phyloP scores from a whole-genome alignment of 1,139 yeast genomes.

The Chernovozyma aurita region DNA sequence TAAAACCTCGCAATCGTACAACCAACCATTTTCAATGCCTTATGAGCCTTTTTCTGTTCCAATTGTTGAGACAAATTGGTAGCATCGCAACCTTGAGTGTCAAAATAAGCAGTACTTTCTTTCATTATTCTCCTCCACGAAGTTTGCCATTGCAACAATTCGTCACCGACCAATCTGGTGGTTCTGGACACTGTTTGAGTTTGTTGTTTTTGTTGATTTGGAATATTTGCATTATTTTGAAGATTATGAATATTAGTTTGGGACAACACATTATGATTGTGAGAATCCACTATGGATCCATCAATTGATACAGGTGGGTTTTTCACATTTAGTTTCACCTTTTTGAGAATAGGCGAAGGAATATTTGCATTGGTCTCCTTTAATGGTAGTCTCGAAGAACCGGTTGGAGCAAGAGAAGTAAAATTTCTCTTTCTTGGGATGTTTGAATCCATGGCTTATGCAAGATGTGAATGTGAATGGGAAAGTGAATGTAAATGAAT shows the following conservation, averaged over 20 bases:
- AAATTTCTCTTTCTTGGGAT: background rate
- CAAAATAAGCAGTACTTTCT: conserved; percentile 74
- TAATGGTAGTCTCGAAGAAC: conserved; percentile 32
- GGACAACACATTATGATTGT: background rate
- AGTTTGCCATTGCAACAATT: conserved; percentile 69
- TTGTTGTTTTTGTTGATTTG: conserved; percentile 9
- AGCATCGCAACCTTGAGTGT: conserved; percentile 55
- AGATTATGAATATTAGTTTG: conserved; percentile 4
- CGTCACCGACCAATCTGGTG: conserved; percentile 42
- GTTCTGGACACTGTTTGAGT: conserved; percentile 9
- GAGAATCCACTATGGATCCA: background rate
- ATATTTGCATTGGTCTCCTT: conserved; percentile 40
- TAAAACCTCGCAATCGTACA: conserved; percentile 71
- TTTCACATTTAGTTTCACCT: conserved; percentile 18
- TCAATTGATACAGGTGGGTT: background rate
- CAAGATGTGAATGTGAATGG: background rate
- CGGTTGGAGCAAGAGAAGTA: background rate
- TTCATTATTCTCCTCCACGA: conserved; percentile 80
- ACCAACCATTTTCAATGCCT: conserved; percentile 54
- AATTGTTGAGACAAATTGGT: conserved; percentile 37
- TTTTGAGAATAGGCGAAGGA: conserved; percentile 36
- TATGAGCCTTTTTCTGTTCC: conserved; percentile 51
- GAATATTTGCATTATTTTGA: conserved; percentile 1
- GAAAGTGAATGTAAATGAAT: background rate
- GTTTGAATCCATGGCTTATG: background rate